These are phyloP conservation scores for Rhizopus arrhizus DNA, from an alignment of 371 early-diverging fungal species.

Conservation along the genomic window DNA sequence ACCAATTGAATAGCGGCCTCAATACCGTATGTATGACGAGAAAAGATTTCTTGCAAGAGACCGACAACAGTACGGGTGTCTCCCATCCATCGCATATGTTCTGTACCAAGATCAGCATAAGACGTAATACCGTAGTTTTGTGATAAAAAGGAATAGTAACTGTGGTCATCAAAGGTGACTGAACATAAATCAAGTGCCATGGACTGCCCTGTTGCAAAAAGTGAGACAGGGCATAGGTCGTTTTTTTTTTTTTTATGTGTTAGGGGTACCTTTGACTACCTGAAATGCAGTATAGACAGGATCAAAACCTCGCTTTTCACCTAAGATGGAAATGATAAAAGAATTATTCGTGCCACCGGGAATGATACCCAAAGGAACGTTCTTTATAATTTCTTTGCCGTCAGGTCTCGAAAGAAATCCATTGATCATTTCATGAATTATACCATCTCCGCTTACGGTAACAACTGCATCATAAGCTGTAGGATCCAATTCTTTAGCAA, in stretches of 20 bases:
- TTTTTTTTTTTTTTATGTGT: background rate
- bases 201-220: conserved; percentile 24
- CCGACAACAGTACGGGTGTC: conserved; percentile 57
- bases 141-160: conserved; percentile 62
- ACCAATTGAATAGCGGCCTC: conserved; percentile 53
- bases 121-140: conserved; percentile 68
- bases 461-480: conserved; percentile 62
- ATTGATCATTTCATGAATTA: conserved; percentile 79
- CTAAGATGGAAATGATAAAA: conserved; percentile 55
- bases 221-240: no score
- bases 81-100: conserved; percentile 69
- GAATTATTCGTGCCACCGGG: conserved; percentile 69
- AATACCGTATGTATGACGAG: conserved; percentile 43
- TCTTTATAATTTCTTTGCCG: conserved; percentile 52
- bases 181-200: conserved; percentile 66
- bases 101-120: conserved; percentile 66
- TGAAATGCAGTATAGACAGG: conserved; percentile 54
- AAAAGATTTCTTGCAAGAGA: conserved; percentile 53
- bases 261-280: conserved; percentile 55
- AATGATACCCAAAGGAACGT: conserved; percentile 67
- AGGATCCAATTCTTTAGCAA: conserved; percentile 61
- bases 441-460: conserved; percentile 80
- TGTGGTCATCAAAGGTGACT: conserved; percentile 52
- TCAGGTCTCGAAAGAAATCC: conserved; percentile 72
- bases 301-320: conserved; percentile 56